Percentiles rank a stretch among this genome's conserved stretches.
These are phyloP conservation scores for Conticribra guillardii DNA, from an alignment of 108 stramenopile genomes.

Conservation along the genomic window DNA sequence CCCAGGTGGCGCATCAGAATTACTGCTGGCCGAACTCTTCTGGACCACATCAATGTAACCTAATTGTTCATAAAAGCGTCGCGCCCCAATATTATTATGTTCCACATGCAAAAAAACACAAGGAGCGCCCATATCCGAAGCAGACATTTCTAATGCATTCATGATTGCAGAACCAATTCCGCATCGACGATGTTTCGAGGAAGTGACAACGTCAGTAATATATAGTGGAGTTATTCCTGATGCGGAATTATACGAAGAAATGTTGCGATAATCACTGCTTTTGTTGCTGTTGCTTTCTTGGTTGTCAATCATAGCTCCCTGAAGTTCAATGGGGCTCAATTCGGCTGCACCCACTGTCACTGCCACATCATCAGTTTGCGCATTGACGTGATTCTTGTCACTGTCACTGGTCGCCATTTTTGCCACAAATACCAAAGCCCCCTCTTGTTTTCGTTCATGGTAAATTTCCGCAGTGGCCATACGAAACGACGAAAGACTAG, in stretches of 20 bases:
- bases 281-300: not conserved
- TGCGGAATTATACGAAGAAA: too few relatives aligned
- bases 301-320: slow-evolving; percentile 10
- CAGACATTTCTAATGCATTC: slow-evolving; percentile 46
- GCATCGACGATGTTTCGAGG: slow-evolving; percentile 44
- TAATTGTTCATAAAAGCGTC: slow-evolving; percentile 50
- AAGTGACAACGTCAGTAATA: slow-evolving; percentile 69
- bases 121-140: slow-evolving; percentile 19
- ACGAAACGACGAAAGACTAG: slow-evolving; percentile 47
- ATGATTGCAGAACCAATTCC: slow-evolving; percentile 64
- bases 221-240: slow-evolving; percentile 28
- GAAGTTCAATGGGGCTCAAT: slow-evolving; percentile 63
- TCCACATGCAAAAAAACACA: slow-evolving; percentile 56
- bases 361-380: not conserved
- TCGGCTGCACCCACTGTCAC: slow-evolving; percentile 62
- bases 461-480: slow-evolving; percentile 59
- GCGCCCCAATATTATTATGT: slow-evolving; percentile 46
- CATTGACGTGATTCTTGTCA: not conserved
- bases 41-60: slow-evolving; percentile 40
- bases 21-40: not conserved
- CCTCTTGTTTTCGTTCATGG: slow-evolving; percentile 41
- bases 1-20: not conserved
- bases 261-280: not conserved
- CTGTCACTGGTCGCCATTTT: not conserved
- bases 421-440: slow-evolving; percentile 56